phyloP scores from a whole-genome alignment of 257 asterid genomes.

The Solanum appendiculatum region DNA sequence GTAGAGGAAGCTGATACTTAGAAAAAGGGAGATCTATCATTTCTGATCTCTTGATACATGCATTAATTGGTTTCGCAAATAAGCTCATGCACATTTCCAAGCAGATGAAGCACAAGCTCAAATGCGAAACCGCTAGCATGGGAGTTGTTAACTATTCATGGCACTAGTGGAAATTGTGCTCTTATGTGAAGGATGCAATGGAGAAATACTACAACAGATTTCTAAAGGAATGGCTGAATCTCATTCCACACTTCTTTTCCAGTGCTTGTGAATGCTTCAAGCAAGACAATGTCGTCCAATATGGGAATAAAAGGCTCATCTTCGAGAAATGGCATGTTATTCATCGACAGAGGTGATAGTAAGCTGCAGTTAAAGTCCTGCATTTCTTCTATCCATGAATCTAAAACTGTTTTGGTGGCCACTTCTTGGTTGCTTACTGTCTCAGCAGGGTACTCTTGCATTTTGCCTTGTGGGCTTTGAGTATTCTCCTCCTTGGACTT shows the following conservation, averaged over 20 bases:
- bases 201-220: background rate
- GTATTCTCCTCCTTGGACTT: background rate
- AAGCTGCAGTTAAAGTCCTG: background rate
- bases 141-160: background rate
- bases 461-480: background rate
- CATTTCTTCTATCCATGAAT: slow-evolving; percentile 9
- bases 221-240: slow-evolving; percentile 3
- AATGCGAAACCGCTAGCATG: slow-evolving; percentile 5
- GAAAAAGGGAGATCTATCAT: background rate
- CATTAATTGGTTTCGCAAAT: slow-evolving; percentile 3
- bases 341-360: background rate
- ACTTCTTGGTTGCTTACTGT: slow-evolving; percentile 1
- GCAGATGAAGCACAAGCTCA: slow-evolving; percentile 5
- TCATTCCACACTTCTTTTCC: background rate
- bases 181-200: background rate
- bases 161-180: background rate
- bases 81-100: background rate
- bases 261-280: slow-evolving; percentile 10
- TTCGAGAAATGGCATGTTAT: slow-evolving; percentile 6
- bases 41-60: background rate
- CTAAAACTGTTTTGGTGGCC: background rate
- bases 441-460: background rate
- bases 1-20: background rate
- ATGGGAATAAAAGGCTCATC: slow-evolving; percentile 23
- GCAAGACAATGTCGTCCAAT: slow-evolving; percentile 11